Base-by-base conservation (phyloP, 106 monocot species). In the Platanthera zijinensis region DNA sequence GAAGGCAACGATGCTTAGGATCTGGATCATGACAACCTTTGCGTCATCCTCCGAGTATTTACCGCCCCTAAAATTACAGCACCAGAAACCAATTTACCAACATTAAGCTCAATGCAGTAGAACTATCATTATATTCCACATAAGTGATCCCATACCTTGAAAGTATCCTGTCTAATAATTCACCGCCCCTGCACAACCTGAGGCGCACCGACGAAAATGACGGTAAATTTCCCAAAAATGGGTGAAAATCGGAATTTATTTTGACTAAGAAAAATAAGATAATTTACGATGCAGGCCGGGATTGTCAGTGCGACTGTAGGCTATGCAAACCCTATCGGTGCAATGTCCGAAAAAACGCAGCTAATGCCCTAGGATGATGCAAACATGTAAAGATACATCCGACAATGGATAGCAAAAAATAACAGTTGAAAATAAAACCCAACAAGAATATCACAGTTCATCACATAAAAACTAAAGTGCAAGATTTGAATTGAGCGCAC, bases 121-220 rank as follows among this genome's bases (percentile, higher is more conserved):
- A 70, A 46, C 48, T 70, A 69, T 10, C 0, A 39, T 12, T 5
- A 46, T 46, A 8, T 46, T 69, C 69, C 13, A 17, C 14, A 48
- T 39, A 69, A 47, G 28, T 47, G 6, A 14, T 47, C 8, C 49
- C 7, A 72, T 91, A 99, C 97, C 97, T 91, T 30, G 91, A 80
- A 51, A 99, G 85, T 69, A 99, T 94, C 72, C 82, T 99, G 63
- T 99, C 97, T 77, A 99, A 78, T 8, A 99, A 77, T 76, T 99
- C 97, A 54, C 97, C 97, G 69, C 97, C 97, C 91, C 76, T 99
- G 78, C 97, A 99, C 82, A 94, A 82, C 84, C 97, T 99, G 89
- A 79, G 73, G 17, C 39, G 12, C 50, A 75, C 11, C 50, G 5
- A 21, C 10, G 6, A 57, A 78, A 68, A 50, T 18, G 25, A 63